These are phyloP conservation scores for Coprinopsis strossmayeri DNA, from an alignment of 768 basidiomycete genomes.

Conservation along the genomic window DNA sequence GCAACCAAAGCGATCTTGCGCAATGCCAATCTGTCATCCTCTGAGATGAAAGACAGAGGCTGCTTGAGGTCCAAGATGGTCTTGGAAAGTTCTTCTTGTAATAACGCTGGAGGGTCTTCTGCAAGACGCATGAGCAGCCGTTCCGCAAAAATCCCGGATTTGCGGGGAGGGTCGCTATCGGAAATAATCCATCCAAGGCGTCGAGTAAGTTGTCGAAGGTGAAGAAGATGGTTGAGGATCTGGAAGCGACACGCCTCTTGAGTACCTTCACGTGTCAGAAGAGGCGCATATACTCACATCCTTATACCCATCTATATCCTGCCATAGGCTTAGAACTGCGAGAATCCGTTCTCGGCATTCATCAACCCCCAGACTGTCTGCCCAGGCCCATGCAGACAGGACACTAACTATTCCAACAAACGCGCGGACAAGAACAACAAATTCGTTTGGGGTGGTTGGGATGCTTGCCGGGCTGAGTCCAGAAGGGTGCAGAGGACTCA, in stretches of 20 bases:
- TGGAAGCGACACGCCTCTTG: constrained; percentile 15
- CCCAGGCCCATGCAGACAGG: constrained; percentile 71
- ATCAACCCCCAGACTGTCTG: constrained; percentile 66
- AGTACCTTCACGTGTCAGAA: too few species aligned
- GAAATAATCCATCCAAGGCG: constrained; percentile 70
- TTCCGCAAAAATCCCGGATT: constrained; percentile 62
- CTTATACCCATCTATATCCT: constrained; percentile 61
- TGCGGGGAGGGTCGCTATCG: constrained; percentile 53
- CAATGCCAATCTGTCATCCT: constrained; percentile 52
- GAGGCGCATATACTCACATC: constrained; percentile 39
- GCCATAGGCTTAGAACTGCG: constrained; percentile 60
- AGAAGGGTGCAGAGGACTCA: background rate
- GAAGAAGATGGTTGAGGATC: constrained; percentile 71
- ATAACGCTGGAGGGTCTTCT: constrained; percentile 52
- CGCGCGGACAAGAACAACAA: constrained; percentile 58
- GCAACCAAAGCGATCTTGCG: constrained; percentile 60
- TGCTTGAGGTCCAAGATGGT: constrained; percentile 53
- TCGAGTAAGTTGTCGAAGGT: constrained; percentile 65
- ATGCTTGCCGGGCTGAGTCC: background rate
- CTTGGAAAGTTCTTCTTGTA: constrained; percentile 51
- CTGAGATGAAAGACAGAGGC: constrained; percentile 56
- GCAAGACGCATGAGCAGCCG: constrained; percentile 57
- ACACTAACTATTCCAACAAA: constrained; percentile 63
- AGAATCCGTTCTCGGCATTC: constrained; percentile 58
- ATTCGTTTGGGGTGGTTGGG: constrained; percentile 43